Base-by-base conservation (phyloP, 202 grass and related monocot species). In the Eragrostis tef region DNA sequence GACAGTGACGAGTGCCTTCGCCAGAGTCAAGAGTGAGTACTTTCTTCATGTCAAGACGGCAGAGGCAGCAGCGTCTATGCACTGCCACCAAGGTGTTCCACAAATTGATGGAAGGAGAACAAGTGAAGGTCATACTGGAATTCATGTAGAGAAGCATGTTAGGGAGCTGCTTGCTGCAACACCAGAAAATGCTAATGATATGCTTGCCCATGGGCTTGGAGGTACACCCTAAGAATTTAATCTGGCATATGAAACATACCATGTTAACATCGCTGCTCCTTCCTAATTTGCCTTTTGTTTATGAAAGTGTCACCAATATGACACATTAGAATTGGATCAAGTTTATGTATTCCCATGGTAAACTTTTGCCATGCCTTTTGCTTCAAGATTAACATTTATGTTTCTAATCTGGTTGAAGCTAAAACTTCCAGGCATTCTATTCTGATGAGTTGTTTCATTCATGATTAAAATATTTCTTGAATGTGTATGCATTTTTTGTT, bases 21-120 rank as follows among this genome's bases (percentile, higher is more conserved):
- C 66, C 63, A 85, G 75, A 82, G 74, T 79, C 31, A 93, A 89
- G 65, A 49, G 71, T 51, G 74, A 43, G 41, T 81, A 73, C 68
- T 90, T 92, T 89, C 85, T 95, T 46, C 85, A 99, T 67, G 83
- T 87, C 46, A 90, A 96, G 44, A 78, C 86, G 76, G 47, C 21
- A 48, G 71, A 44, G 49, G 74, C 31, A 21, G 34, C 65, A n/a
- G 29, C 9, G 13, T 26, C 50, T n/a, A 24, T 19, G 26, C 71
- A 21, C 27, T 74, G 74, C 56, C 16, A 41, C 80, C 70, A 68
- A 85, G 53, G 76, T 0, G 16, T 65, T 67, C 7, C 49, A 50
- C 73, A 49, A 44, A 19, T 59, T 8, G 75, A 82, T 59, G 70
- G 17, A 53, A 70, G 71, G 47, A 81, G 57, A 76, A 58, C 68